phyloP scores from a whole-genome alignment of 2,329 filamentous ascomycete species.

The Xylaria arbuscula region DNA sequence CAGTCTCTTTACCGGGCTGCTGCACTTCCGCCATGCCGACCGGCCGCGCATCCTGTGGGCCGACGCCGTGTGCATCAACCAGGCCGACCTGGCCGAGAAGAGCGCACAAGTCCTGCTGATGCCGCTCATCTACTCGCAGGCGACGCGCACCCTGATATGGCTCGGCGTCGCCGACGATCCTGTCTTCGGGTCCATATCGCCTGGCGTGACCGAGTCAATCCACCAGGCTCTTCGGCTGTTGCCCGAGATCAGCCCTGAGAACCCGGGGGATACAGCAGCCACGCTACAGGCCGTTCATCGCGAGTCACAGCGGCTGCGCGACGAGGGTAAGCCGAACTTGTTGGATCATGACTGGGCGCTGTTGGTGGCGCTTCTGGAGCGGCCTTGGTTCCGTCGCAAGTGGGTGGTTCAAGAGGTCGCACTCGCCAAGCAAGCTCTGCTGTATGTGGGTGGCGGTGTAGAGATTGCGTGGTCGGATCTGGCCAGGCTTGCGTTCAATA shows the following conservation, averaged over 20 bases:
- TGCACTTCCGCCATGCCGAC: constrained; percentile 26
- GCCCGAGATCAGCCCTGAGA: not conserved
- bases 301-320: not conserved
- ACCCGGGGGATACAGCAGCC: not conserved
- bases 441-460: constrained; percentile 17
- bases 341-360: constrained; percentile 28
- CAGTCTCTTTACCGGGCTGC: constrained; percentile 23
- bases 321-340: constrained; percentile 26
- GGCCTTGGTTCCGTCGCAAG: constrained; percentile 33
- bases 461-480: constrained; percentile 20
- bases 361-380: constrained; percentile 11
- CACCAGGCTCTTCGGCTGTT: not conserved
- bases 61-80: constrained; percentile 29
- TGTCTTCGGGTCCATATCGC: not conserved
- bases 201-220: not conserved
- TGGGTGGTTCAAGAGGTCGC: constrained; percentile 31
- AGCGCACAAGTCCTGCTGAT: constrained; percentile 20
- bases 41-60: constrained; percentile 27
- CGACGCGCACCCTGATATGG: constrained; percentile 23
- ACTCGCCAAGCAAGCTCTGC: constrained; percentile 15
- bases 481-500: constrained; percentile 12
- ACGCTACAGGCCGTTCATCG: not conserved
- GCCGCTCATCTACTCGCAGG: constrained; percentile 30
- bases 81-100: constrained; percentile 22
- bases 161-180: constrained; percentile 22